Conservation (phyloP, 2,329 filamentous ascomycete genomes). For the Colletotrichum phormii region DNA sequence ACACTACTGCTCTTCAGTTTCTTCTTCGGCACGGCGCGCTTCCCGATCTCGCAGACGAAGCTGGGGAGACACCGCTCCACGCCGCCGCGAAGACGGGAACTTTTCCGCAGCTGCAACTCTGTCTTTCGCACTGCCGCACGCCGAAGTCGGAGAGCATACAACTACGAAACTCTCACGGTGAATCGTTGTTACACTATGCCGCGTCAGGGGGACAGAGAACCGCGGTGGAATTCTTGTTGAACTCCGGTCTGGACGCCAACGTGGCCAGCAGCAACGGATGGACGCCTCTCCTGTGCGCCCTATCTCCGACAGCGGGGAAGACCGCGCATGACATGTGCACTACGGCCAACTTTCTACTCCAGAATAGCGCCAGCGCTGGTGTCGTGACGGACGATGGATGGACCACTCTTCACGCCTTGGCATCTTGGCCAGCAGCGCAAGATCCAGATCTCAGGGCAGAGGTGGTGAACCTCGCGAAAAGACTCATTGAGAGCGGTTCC, state of each 20-base stretch:
- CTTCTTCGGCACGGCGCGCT: slow-evolving; percentile 39
- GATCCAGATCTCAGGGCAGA: neutral
- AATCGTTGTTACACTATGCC: slow-evolving; percentile 45
- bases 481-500: neutral
- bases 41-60: slow-evolving; percentile 34
- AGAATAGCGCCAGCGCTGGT: slow-evolving; percentile 38
- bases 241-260: slow-evolving; percentile 40
- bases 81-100: slow-evolving; percentile 35
- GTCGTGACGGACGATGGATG: slow-evolving; percentile 41
- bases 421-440: slow-evolving; percentile 2
- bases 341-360: slow-evolving; percentile 39
- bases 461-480: neutral
- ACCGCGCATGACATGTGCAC: slow-evolving; percentile 15
- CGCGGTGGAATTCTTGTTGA: slow-evolving; percentile 38
- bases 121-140: slow-evolving; percentile 23
- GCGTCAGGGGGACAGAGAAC: slow-evolving; percentile 41
- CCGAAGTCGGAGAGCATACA: slow-evolving; percentile 13
- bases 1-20: slow-evolving; percentile 25
- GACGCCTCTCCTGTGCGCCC: slow-evolving; percentile 46
- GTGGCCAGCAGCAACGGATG: slow-evolving; percentile 41
- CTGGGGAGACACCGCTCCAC: slow-evolving; percentile 42
- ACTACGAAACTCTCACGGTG: slow-evolving; percentile 36
- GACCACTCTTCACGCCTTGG: slow-evolving; percentile 42
- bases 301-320: slow-evolving; percentile 32
- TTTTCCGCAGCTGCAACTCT: slow-evolving; percentile 38